Base-by-base conservation (phyloP, 2,329 filamentous ascomycete species). In the Neonectria hederae region DNA sequence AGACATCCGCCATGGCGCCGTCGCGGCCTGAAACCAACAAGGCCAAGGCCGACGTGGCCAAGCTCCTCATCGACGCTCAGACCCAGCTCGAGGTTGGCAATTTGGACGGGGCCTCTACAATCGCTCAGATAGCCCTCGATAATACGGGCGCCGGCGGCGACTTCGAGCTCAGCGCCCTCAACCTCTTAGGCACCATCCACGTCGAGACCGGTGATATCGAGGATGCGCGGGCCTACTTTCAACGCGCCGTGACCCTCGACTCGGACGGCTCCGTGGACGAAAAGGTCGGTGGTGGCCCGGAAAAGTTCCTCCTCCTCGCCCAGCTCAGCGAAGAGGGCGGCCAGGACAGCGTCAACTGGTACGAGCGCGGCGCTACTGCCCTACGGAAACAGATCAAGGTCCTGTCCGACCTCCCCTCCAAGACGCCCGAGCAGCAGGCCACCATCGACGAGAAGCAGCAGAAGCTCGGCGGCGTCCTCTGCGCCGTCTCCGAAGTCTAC, bases 271-370 rank as follows among this genome's bases (percentile, higher is more conserved):
- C 83, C 42, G 81, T 89, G 63, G 86, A 90, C 19, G 91, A 93
- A 73, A 86, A 88, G 42, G 78, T 90, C 55, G 94, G 94, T 53
- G 93, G 93, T 28, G 94, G 94, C 1, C 89, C 94, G 0, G 95
- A 98, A 76, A 98, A 97, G 81, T 98, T 97, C 75, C 81, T 98
- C 53, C 97, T 94, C 88, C 84, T 99, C 63, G 96, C 96, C 67
- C 96, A 99, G 80, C 84, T 99, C 74, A 96, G 88, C 76, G 88
- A 90, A 65, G 85, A 90, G 51, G 90, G 90, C 38, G 90, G 90
- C 1, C 79, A 83, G 51, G 88, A 91, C 74, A 90, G 87, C 71
- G 86, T 92, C 14, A 68, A 73, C 57, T 92, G 90, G 89, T 92
- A 88, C 74, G 87, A 90, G 77, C 85, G 83, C 69, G 93, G 94